Conservation (phyloP, 2,329 filamentous ascomycete species). For the Chlorencoelia australis region DNA sequence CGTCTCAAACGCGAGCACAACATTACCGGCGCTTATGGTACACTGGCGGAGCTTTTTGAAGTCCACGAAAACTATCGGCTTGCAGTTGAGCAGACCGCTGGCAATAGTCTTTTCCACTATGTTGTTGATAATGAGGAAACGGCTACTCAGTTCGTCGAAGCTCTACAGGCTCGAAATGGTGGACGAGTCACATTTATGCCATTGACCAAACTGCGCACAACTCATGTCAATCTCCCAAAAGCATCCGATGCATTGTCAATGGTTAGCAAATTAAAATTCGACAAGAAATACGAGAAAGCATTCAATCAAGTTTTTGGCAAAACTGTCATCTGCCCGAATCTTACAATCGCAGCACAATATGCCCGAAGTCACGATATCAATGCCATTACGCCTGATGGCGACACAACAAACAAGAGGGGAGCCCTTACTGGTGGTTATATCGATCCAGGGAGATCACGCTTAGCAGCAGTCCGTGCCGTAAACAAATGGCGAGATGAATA, state of each 20-base stretch:
- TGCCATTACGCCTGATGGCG: conserved; percentile 89
- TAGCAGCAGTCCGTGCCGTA: conserved; percentile 73
- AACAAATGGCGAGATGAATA: conserved; percentile 66
- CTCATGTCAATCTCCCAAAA: conserved; percentile 66
- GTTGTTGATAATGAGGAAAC: conserved; percentile 89
- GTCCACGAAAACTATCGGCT: conserved; percentile 77
- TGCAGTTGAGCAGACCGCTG: conserved; percentile 86
- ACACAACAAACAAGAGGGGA: conserved; percentile 89
- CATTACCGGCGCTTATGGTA: conserved; percentile 82
- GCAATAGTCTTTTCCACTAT: conserved; percentile 88
- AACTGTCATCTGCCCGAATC: conserved; percentile 84
- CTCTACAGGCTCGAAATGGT: conserved; percentile 66
- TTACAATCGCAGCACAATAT: conserved; percentile 82
- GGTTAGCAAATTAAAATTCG: conserved; percentile 73
- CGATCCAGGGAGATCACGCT: conserved; percentile 72
- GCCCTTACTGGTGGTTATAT: conserved; percentile 92
- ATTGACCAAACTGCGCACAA: conserved; percentile 67
- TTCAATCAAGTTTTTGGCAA: conserved; percentile 95
- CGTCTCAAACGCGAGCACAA: conserved; percentile 70
- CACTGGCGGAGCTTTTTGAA: conserved; percentile 83
- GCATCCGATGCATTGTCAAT: conserved; percentile 82
- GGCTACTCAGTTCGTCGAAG: conserved; percentile 69
- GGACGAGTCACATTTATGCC: conserved; percentile 94
- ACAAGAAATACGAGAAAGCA: conserved; percentile 67
- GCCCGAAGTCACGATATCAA: conserved; percentile 85